phyloP scores from a whole-genome alignment of 768 basidiomycete species.

The Russula vinacea region DNA sequence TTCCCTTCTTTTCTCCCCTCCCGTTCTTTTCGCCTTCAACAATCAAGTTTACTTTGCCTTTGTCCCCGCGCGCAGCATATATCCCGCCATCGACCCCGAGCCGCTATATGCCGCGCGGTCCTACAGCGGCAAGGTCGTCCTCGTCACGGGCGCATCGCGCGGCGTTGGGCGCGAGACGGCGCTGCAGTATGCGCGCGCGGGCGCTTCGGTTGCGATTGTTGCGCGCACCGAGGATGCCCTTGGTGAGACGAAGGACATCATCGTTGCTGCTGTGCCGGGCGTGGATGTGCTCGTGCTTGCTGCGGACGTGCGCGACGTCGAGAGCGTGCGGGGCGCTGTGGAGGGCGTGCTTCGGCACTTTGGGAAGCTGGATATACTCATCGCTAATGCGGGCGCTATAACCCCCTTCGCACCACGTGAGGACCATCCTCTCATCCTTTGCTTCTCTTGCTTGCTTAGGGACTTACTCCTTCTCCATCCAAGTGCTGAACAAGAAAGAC shows the following conservation, averaged over 20 bases:
- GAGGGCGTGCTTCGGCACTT: conserved; percentile 5
- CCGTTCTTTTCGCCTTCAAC: not conserved
- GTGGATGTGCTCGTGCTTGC: conserved; percentile 5
- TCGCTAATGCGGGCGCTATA: conserved; percentile 14
- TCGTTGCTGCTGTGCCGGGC: not conserved
- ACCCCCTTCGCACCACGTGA: not conserved
- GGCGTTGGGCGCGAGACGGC: conserved; percentile 18
- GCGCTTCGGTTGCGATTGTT: conserved; percentile 5
- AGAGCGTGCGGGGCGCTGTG: not conserved
- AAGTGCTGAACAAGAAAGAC: conserved; percentile 15
- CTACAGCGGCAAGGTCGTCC: conserved; percentile 11
- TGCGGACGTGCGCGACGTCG: conserved; percentile 12
- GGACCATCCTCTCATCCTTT: too few species aligned
- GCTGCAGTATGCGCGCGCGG: conserved; percentile 15
- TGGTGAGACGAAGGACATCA: not conserved
- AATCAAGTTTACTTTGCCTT: not conserved
- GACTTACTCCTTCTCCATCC: not conserved
- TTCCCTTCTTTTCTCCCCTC: too few species aligned
- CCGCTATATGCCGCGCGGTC: not conserved
- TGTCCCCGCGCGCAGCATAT: not conserved
- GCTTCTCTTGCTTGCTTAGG: not conserved
- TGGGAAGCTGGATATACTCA: conserved; percentile 13
- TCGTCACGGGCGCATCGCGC: conserved; percentile 22
- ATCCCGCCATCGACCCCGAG: conserved; percentile 9
- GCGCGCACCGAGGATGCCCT: conserved; percentile 12